Evolutionary conservation across 179 eudicot genomes (phyloP), one percentile per base, ranked within the genome.

Genomic region (Beta lomatogona): DNA sequence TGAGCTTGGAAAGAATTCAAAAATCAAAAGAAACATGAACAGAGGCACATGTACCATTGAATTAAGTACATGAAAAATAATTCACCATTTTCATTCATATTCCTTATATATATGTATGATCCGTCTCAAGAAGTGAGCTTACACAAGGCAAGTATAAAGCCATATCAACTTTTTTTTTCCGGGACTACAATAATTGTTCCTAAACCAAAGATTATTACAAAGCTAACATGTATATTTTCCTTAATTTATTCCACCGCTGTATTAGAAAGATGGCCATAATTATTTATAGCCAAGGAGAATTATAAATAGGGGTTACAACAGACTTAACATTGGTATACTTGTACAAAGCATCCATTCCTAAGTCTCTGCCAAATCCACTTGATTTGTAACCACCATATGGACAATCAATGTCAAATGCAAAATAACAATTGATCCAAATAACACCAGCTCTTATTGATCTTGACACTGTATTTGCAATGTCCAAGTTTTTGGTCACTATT

Each of bases 281-380:
- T 48, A 48, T 7, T 90, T 60, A 93, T n/a, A 93, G 91, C 97
- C 98, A 94, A 76, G 98, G 98, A 52, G 96, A 87, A 61, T 91
- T 90, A 76, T 85, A 85, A 11, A 94, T 73, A 71, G 98, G 96
- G 69, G 96, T 94, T 3, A 90, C 91, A 83, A 93, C 90, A 72
- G 94, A 58, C 77, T 94, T 93, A 63, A 81, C 82, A 77, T 89
- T 92, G 46, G 93, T 87, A 54, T 91, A 94, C 82, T 87, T 90
- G 25, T 93, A 85, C 63, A 94, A 90, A 5, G 82, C 90, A 0
- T 93, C 89, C 82, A 90, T 83, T 7, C 97, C 97, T 50, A 71
- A 11, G 46, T 94, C 98, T 81, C 88, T 88, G 2, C 93, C 98
- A 77, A 92, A 92, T 4, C 98, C 97, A 76, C 98, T 94, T 94